Conservation (phyloP, 2,329 filamentous ascomycete genomes). For the Immersiporthe knoxdaviesiana region DNA sequence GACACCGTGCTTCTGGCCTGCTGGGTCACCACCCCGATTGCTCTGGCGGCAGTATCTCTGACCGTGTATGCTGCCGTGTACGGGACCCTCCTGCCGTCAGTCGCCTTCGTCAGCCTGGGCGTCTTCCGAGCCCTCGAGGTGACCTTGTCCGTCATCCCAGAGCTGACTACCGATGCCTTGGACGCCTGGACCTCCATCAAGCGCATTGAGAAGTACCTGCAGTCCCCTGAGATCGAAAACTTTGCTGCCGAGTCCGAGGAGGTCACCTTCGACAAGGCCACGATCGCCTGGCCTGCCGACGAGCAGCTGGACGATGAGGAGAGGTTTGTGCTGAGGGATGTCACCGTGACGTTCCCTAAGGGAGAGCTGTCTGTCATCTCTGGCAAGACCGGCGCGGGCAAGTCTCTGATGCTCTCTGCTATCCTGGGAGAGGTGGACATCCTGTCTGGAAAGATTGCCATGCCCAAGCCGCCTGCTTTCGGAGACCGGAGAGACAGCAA, state of each 20-base stretch:
- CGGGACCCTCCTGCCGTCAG: conserved; percentile 67
- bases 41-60: conserved; percentile 72
- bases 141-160: conserved; percentile 71
- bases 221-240: conserved; percentile 64
- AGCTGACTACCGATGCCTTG: conserved; percentile 70
- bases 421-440: conserved; percentile 78
- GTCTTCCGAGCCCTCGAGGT: conserved; percentile 76
- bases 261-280: conserved; percentile 68
- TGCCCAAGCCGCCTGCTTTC: conserved; percentile 54
- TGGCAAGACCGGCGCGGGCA: conserved; percentile 77
- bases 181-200: conserved; percentile 75
- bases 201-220: conserved; percentile 73
- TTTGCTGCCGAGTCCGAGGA: conserved; percentile 58
- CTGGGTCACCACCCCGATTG: conserved; percentile 74
- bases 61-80: conserved; percentile 68
- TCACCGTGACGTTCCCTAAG: conserved; percentile 68
- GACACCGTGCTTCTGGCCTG: conserved; percentile 67
- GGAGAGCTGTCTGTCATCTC: conserved; percentile 75
- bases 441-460: conserved; percentile 62
- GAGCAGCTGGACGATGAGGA: conserved; percentile 58
- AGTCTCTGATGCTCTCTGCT: conserved; percentile 73
- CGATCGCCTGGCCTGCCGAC: conserved; percentile 76
- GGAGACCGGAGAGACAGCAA: conserved; percentile 63
- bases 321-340: conserved; percentile 66
- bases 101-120: conserved; percentile 78